Evolutionary conservation across 2,329 filamentous ascomycete species (phyloP), one percentile per base, ranked within the genome.

Genomic region (Alternaria tenuissima): DNA sequence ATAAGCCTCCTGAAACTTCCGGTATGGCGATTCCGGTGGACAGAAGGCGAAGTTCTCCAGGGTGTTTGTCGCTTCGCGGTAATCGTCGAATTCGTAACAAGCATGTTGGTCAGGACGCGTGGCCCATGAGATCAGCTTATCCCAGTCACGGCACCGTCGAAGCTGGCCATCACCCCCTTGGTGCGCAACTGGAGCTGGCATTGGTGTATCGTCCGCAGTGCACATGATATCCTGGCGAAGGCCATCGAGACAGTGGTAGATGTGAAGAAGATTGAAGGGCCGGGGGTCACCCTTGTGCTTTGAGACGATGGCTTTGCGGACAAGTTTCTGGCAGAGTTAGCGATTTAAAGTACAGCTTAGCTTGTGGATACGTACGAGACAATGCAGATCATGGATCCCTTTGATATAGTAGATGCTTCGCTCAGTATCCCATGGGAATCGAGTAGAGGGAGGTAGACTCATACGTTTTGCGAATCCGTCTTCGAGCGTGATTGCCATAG

Each of bases 141-240:
- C 55, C 76, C 76, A 78, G 47, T 76, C 66, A 9, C 75, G 70
- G 30, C 76, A 78, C 59, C 64, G 65, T 41, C 74, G 70, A 28
- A 73, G 30, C 38, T 76, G 75, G 3, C 69, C 73, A 32, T 73
- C 68, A 26, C 72, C 73, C 20, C 72, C 61, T 20, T 72, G 66
- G 42, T 68, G 68, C 3, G 60, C 62, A 7, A 60, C 42, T 20
- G 67, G 57, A 32, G 74, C 74, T 14, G 74, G 69, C 73, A 77
- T 75, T 1, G 75, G 76, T 5, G 76, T 78, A 57, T 77, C 76
- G 51, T 78, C 76, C 20, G 74, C 76, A 38, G 63, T 66, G 39
- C 76, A 78, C 61, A 77, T 72, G 57, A 77, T 70, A 51, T 76
- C 71, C 64, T 77, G 75, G 47, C 76, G 69, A 12, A 78, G 52